Evolutionary conservation across 2,329 filamentous ascomycete species (phyloP), one percentile per base, ranked within the genome.

Genomic region (Neopestalotiopsis clavispora): DNA sequence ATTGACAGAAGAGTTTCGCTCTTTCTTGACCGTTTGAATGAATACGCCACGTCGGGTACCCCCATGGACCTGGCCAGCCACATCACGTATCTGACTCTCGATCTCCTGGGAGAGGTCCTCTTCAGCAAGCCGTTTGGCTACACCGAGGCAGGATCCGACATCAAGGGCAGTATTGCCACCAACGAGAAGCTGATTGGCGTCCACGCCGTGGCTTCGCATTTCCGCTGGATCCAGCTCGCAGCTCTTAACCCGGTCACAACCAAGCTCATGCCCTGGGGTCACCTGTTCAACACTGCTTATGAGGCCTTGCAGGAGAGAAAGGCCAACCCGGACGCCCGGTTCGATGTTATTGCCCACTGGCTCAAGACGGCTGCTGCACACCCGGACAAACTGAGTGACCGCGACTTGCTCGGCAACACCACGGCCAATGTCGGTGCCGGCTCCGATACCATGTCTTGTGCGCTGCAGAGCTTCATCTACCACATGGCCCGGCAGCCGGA

Each of bases 121-220:
- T 78, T 75, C 60, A 73, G 71, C 1, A 73, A 72, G 61, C 68
- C 70, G 28, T 74, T 78, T 57, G 75, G 76, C n/a, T 78, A 77
- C 64, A 67, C 77, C 12, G 71, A 75, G 30, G 65, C 71, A 12
- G 76, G 71, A 4, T 59, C 64, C 6, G 75, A 78, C 65, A 71
- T 78, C 17, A 69, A 69, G 23, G 70, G 69, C 13, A 71, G 74
- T 20, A 76, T 78, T 17, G 68, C 68, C 7, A 69, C 49, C 30
- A 42, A 40, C 13, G 32, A 23, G 9, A 63, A 63, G 14, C 20
- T 63, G 20, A 34, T 40, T 28, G 60, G 32, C 17, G 60, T 42
- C 1, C 32, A 38, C 17, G 38, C 32, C 20, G 32, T 38, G 4
- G 30, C 23, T 7, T 40, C 32, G 10, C 32, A 63, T 23, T 45